phyloP scores from a whole-genome alignment of 2,329 filamentous ascomycete genomes.

The Amylocarpus encephaloides region DNA sequence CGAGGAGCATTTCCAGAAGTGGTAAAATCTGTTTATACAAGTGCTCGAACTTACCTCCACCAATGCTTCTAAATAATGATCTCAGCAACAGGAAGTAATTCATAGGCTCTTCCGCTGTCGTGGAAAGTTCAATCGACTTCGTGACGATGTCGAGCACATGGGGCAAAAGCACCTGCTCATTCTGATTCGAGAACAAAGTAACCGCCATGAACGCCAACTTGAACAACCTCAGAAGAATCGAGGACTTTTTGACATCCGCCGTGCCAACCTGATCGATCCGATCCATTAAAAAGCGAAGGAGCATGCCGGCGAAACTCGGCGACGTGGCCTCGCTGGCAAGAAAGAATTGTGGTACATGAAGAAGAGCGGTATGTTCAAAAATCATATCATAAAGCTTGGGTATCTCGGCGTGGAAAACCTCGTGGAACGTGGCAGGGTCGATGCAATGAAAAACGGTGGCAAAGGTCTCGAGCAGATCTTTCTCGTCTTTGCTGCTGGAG shows the following conservation, averaged over 20 bases:
- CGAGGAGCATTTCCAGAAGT: conserved; percentile 91
- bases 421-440: conserved; percentile 95
- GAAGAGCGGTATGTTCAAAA: conserved; percentile 87
- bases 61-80: conserved; percentile 92
- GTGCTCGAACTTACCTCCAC: conserved; percentile 93
- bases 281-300: conserved; percentile 94
- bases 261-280: conserved; percentile 93
- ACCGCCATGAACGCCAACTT: conserved; percentile 99
- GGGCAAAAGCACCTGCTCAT: conserved; percentile 89
- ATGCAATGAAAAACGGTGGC: conserved; percentile 98
- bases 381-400: conserved; percentile 96
- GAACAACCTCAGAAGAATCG: conserved; percentile 87
- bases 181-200: conserved; percentile 87
- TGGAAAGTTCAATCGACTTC: conserved; percentile 92
- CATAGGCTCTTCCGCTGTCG: conserved; percentile 93
- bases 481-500: conserved; percentile 91
- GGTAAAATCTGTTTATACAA: conserved; percentile 97
- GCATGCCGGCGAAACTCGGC: conserved; percentile 95
- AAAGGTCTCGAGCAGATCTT: conserved; percentile 94
- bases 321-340: conserved; percentile 98
- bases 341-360: conserved; percentile 97
- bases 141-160: conserved; percentile 97
- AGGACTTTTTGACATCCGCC: conserved; percentile 84
- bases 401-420: conserved; percentile 97
- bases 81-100: conserved; percentile 95